A percentile compares a stretch with the other conserved stretches of the same genome.
Conservation (phyloP, 208 protist genomes). For the Wallacemonas sp. region DNA sequence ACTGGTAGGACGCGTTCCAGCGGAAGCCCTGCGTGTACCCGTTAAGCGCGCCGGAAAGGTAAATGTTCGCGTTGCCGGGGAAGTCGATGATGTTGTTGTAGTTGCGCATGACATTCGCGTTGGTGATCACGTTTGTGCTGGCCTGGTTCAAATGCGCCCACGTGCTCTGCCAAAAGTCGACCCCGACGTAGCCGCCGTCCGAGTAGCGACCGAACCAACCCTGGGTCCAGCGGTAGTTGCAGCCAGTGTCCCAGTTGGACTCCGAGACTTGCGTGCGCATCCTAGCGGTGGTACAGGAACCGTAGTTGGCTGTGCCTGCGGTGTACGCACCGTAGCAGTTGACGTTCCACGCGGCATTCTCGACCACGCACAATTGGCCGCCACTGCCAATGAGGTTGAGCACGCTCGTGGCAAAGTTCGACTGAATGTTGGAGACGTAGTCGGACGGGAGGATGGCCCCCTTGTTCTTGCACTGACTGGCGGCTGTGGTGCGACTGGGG, state of each 20-base stretch:
- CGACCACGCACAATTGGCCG: too few relatives aligned
- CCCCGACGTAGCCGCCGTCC: constrained; percentile 38
- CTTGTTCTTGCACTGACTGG: background rate
- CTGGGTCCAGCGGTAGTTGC: constrained; percentile 47
- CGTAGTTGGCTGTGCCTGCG: constrained; percentile 11
- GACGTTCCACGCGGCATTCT: background rate
- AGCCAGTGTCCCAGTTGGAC: constrained; percentile 19
- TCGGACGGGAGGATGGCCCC: background rate
- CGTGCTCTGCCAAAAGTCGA: constrained; percentile 37
- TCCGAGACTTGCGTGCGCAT: background rate
- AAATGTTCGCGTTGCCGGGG: background rate
- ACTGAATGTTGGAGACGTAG: background rate
- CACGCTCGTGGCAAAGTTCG: background rate
- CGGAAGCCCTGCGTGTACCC: background rate
- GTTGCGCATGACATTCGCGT: background rate
- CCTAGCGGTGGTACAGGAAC: constrained; percentile 10
- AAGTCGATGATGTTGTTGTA: background rate
- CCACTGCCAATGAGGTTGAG: background rate
- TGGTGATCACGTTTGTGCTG: background rate
- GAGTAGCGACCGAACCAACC: constrained; percentile 41
- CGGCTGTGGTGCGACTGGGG: background rate
- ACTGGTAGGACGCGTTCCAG: constrained; percentile 22
- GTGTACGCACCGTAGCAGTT: constrained; percentile 9
- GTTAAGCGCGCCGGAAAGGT: background rate
- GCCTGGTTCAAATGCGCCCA: constrained; percentile 16